These are phyloP conservation scores for Apiotrichum sp. DNA, from an alignment of 1,284 basidiomycete species.

Conservation along the genomic window DNA sequence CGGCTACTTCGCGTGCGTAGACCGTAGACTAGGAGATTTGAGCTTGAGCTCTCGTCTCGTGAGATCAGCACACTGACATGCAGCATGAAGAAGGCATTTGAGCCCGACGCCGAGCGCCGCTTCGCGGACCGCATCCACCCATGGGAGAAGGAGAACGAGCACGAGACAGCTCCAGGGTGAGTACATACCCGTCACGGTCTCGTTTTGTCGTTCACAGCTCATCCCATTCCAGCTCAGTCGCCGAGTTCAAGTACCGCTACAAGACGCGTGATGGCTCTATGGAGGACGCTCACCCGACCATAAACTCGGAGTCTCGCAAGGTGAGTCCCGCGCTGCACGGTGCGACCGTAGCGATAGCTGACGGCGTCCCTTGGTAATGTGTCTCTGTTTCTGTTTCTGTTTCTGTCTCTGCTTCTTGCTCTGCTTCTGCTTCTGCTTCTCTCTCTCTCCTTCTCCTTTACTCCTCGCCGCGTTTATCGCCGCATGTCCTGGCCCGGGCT, in stretches of 20 bases:
- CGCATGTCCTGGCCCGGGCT: background rate
- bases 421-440: too few species aligned
- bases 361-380: too few species aligned
- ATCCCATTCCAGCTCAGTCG: constrained; percentile 22
- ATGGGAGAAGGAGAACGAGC: constrained; percentile 39
- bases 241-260: constrained; percentile 48
- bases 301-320: constrained; percentile 33
- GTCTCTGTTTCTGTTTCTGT: too few species aligned
- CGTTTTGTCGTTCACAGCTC: background rate
- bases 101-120: constrained; percentile 27
- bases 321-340: constrained; percentile 21
- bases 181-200: constrained; percentile 5
- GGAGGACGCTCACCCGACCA: constrained; percentile 40
- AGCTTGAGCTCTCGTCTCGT: too few species aligned
- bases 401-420: background rate
- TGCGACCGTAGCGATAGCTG: too few species aligned
- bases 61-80: constrained; percentile 18
- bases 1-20: constrained; percentile 38
- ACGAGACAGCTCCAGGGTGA: constrained; percentile 38
- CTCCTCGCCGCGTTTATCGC: too few species aligned
- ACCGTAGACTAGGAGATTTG: too few species aligned
- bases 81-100: constrained; percentile 38
- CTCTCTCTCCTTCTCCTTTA: too few species aligned
- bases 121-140: constrained; percentile 36
- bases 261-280: constrained; percentile 42